Conservation (phyloP, 768 basidiomycete genomes). For the Hortiboletus campestris region DNA sequence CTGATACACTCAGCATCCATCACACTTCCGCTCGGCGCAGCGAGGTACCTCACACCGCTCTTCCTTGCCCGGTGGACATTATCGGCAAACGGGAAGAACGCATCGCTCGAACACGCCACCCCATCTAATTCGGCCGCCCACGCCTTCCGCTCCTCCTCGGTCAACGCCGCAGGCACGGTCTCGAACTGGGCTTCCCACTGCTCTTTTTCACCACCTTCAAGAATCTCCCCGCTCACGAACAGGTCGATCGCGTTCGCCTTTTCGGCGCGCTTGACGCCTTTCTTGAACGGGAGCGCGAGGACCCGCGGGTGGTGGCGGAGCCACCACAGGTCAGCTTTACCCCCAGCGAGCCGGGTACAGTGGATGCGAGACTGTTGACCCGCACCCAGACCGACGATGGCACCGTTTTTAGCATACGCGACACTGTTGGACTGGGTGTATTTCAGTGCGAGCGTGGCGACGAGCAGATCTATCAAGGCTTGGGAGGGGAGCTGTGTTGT, state of each 20-base stretch:
- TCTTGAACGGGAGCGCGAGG: slow-evolving; percentile 91
- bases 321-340: slow-evolving; percentile 99
- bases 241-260: slow-evolving; percentile 98
- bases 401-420: slow-evolving; percentile 88
- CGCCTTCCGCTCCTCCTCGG: slow-evolving; percentile 64
- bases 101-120: slow-evolving; percentile 93
- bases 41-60: slow-evolving; percentile 91
- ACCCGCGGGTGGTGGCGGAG: slow-evolving; percentile 95
- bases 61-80: slow-evolving; percentile 92
- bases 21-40: slow-evolving; percentile 89
- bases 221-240: slow-evolving; percentile 85
- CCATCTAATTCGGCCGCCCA: slow-evolving; percentile 76
- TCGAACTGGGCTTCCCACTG: slow-evolving; percentile 94
- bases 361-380: slow-evolving; percentile 99
- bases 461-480: slow-evolving; percentile 88
- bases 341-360: slow-evolving; percentile 96
- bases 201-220: slow-evolving; percentile 84
- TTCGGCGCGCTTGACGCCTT: slow-evolving; percentile 95
- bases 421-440: slow-evolving; percentile 99
- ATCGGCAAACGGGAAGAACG: slow-evolving; percentile 99
- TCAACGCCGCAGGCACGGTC: slow-evolving; percentile 60
- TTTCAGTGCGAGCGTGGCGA: slow-evolving; percentile 94
- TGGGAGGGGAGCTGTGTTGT: slow-evolving; percentile 60
- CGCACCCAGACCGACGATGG: slow-evolving; percentile 93
- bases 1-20: slow-evolving; percentile 98